Base-by-base conservation (phyloP, 2,329 filamentous ascomycete species). In the Colletotrichum sp. region DNA sequence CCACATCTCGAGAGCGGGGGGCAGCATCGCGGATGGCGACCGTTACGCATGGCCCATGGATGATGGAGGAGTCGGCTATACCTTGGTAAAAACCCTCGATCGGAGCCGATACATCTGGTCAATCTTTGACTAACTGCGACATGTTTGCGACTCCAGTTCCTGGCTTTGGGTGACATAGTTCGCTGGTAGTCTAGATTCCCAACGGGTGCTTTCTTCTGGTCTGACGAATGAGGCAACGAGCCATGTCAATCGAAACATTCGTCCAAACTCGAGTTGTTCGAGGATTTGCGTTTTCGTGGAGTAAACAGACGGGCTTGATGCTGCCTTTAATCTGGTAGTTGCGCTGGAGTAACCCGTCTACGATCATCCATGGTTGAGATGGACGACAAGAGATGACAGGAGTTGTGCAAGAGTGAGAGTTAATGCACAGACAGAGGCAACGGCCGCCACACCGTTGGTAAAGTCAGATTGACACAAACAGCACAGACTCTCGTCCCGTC, bases 401-500 rank as follows among this genome's bases (percentile, higher is more conserved):
- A 58, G 48, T 59, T 64, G 59, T 74, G 71, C 71, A 64, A 24
- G 32, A 24, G 32, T 24, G 26, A 13, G 52, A 63, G 43, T 5
- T 71, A 32, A 52, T 63, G 26, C 55, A 26, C 10, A 32, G 14
- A 52, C 52, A 18, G 59, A 62, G 61, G 2, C 34, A 21, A 52
- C 43, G 43, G n/a, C 43, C 10, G 43, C 43, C 43, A 52, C 43
- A 52, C 43, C 43, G 43, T 52, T 52, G 43, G 43, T 13, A 52
- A 52, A 21, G 43, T 52, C 43, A 52, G 43, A 21, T 52, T 52
- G 43, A 52, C 43, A 52, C 7, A 10, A 30, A 4, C 58, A 71
- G 73, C 73, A 73, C 69, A 68, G 56, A 73, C 73, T 58, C 28
- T 55, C 69, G 73, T 68, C 62, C 73, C 73, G 58, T 73, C 69